phyloP scores from a whole-genome alignment of 192 early-diverging fungal species.

The Geranomyces michiganensis region DNA sequence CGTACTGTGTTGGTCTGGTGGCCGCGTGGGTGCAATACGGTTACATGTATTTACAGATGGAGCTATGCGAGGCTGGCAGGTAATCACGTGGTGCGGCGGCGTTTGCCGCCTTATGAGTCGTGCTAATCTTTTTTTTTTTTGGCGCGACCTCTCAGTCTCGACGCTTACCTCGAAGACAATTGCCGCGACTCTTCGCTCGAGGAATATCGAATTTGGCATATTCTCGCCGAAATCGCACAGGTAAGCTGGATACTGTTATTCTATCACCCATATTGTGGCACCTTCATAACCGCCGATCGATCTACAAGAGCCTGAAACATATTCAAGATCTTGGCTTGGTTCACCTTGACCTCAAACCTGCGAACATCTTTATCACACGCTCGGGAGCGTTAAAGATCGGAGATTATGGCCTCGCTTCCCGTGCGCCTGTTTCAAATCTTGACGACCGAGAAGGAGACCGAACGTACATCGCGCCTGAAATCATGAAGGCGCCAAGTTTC shows the following conservation, averaged over 20 bases:
- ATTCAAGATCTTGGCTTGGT: constrained; percentile 73
- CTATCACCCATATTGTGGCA: neutral
- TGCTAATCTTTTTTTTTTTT: neutral
- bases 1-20: constrained; percentile 70
- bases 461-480: constrained; percentile 88
- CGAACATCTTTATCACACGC: constrained; percentile 75
- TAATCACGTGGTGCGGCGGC: constrained; percentile 34
- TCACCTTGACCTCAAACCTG: constrained; percentile 92
- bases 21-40: constrained; percentile 93
- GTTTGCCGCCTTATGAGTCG: neutral
- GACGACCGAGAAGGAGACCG: constrained; percentile 88
- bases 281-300: neutral
- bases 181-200: constrained; percentile 42
- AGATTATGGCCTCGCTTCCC: constrained; percentile 86
- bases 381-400: constrained; percentile 78
- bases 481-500: constrained; percentile 66
- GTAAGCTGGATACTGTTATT: constrained; percentile 30
- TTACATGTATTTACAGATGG: constrained; percentile 84
- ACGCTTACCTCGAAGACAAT: constrained; percentile 37
- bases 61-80: constrained; percentile 82
- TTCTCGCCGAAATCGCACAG: constrained; percentile 62
- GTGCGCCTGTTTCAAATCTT: constrained; percentile 52
- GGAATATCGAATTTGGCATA: constrained; percentile 74
- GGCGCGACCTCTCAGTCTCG: constrained; percentile 24
- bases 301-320: constrained; percentile 61